Evolutionary conservation across 2,329 filamentous ascomycete species (phyloP), one percentile per base, ranked within the genome.

Genomic region (Dothistroma septosporum): DNA sequence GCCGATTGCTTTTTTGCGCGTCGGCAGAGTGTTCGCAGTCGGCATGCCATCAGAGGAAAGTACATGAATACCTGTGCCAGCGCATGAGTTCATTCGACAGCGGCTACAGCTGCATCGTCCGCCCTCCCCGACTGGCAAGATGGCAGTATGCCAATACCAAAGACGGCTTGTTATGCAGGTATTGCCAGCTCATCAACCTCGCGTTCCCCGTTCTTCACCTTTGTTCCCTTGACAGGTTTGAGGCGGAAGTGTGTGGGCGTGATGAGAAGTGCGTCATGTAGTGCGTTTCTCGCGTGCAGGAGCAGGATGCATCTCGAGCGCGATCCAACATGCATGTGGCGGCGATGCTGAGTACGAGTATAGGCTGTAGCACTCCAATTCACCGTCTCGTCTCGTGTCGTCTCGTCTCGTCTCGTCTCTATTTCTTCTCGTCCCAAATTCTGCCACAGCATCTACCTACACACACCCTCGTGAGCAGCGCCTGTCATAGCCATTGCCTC

Each of bases 111-210:
- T 56, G 35, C 53, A 44, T 44, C 53, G n/a, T 44, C 37, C 32
- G 35, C 16, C n/a, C 7, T 37, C n/a, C 33, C 32, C 41, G 41
- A 47, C 22, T 32, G 55, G 28, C 46, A 21, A 44, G 19, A 24
- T 35, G 28, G 10, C 35, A 16, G 16, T 35, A 33, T 53, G 24
- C 28, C 50, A 53, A 8, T 11, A 21, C n/a, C 7, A 28, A 32
- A 12, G 21, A 50, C 21, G 47, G 47, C 28, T 31, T 35, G 58
- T 9, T 52, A 44, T 61, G 37, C 62, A 58, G 58, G 61, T 53
- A 50, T 59, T 66, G 64, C 64, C 64, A 66, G 64, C 64, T 64
- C 64, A 64, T 64, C 61, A 54, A 46, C 41, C 49, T 59, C 50
- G 59, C 61, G 55, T 44, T 50, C 24, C 37, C 53, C 47, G 54